Base-by-base conservation (phyloP, 2,329 filamentous ascomycete genomes). In the Diplodia mutila region DNA sequence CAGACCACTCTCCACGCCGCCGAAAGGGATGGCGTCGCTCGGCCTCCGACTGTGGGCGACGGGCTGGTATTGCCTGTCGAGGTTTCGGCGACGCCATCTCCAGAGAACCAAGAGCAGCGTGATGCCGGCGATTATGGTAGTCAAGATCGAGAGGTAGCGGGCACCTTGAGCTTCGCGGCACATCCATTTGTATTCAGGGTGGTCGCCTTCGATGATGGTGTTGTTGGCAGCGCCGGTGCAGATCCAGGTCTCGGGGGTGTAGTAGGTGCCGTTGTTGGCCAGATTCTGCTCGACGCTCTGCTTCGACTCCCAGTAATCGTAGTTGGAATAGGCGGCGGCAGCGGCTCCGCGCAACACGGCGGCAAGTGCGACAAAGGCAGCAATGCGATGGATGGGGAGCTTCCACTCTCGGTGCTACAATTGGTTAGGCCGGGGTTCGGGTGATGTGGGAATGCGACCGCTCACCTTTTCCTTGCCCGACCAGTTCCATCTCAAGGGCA, bases 381-480 rank as follows among this genome's bases (percentile, higher is more conserved):
- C 27, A 23, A 63, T 63, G 14, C 42, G 59, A 48, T 63, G 59
- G 27, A 63, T 27, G n/a, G 42, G 59, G 11, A 63, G 18, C 27
- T 63, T 63, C 39, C 25, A 37, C 11, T 34, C 18, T 18, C 49
- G 46, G 42, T 51, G 27, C 59, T 63, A 46, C 9, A 18, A 14
- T 6, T 29, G 25, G 11, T 23, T n/a, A 37, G n/a, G 16, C 1
- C 9, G 18, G 34, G 6, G 32, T 5, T 2, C 8, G 11, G 34
- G 34, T 5, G n/a, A 18, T 23, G 14, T 39, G 29, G 27, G 32
- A 4, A 37, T 9, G 53, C 34, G n/a, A 23, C 18, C 14, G 25
- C 57, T n/a, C 8, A 63, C 59, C 59, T 63, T 63, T 27, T 51
- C 49, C 59, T 63, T 63, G 46, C 59, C 59, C 7, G 59, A 63